Conservation (phyloP, 2,329 filamentous ascomycete species). For the Domatiomyces globalis region DNA sequence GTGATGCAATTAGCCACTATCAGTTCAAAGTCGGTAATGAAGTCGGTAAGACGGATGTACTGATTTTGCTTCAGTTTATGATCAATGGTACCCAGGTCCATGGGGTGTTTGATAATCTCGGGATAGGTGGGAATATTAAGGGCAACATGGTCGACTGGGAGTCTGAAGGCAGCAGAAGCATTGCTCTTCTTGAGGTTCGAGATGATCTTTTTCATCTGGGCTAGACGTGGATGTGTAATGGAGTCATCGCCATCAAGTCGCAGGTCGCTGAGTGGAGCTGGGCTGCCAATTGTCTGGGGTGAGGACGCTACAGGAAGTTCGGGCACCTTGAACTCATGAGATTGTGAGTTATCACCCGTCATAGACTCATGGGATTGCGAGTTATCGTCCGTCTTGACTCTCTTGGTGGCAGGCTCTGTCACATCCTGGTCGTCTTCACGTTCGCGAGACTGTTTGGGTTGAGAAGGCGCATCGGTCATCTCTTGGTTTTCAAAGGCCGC, state of each 20-base stretch:
- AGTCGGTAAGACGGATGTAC: slow-evolving; percentile 57
- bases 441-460: slow-evolving; percentile 53
- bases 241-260: slow-evolving; percentile 10
- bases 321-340: slow-evolving; percentile 29
- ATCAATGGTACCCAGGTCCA: slow-evolving; percentile 76
- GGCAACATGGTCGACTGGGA: slow-evolving; percentile 63
- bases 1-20: slow-evolving; percentile 64
- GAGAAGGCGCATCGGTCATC: slow-evolving; percentile 41
- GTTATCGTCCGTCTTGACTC: slow-evolving; percentile 55
- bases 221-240: slow-evolving; percentile 12
- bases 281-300: slow-evolving; percentile 17
- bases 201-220: slow-evolving; percentile 18
- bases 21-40: slow-evolving; percentile 59
- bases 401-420: slow-evolving; percentile 59
- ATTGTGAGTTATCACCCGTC: background rate
- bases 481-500: slow-evolving; percentile 29
- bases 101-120: slow-evolving; percentile 57
- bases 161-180: slow-evolving; percentile 58
- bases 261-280: slow-evolving; percentile 1
- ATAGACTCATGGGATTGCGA: slow-evolving; percentile 23
- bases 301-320: slow-evolving; percentile 26
- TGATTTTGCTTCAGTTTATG: slow-evolving; percentile 55
- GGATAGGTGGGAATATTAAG: slow-evolving; percentile 64
- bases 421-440: slow-evolving; percentile 56
- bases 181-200: slow-evolving; percentile 64